These are phyloP conservation scores for Phellopilus nigrolimitatus DNA, from an alignment of 1,284 basidiomycete species.

Conservation along the genomic window DNA sequence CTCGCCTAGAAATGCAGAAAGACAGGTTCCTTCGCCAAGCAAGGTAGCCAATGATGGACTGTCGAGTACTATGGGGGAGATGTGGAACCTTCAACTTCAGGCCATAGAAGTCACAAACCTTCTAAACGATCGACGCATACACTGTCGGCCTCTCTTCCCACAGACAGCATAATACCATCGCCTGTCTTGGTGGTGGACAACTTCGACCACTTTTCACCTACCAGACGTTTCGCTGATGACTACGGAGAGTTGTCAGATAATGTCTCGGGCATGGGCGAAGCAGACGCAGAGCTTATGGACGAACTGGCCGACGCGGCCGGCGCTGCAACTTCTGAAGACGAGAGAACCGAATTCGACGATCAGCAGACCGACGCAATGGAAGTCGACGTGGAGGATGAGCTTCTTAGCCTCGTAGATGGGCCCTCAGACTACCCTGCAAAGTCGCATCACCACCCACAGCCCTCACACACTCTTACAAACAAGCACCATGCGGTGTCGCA, in stretches of 20 bases:
- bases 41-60: not conserved
- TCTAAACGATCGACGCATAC: not conserved
- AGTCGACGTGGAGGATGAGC: constrained; percentile 66
- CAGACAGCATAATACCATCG: not conserved
- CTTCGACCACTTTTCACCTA: not conserved
- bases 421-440: constrained; percentile 22
- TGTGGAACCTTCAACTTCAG: not conserved
- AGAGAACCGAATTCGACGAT: constrained; percentile 15
- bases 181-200: not conserved
- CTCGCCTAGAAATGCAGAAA: constrained; percentile 9
- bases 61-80: not conserved
- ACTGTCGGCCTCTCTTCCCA: not conserved
- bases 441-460: not conserved
- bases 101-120: not conserved
- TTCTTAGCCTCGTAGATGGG: constrained; percentile 62
- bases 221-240: not conserved
- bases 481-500: not conserved
- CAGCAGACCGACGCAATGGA: constrained; percentile 32
- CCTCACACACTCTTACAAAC: not conserved
- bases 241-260: not conserved
- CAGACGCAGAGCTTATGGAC: constrained; percentile 28
- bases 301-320: constrained; percentile 25
- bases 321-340: constrained; percentile 20
- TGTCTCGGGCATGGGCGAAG: not conserved
- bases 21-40: not conserved